Conservation (phyloP, 2,329 filamentous ascomycete species). For the Pseudocercospora musae region DNA sequence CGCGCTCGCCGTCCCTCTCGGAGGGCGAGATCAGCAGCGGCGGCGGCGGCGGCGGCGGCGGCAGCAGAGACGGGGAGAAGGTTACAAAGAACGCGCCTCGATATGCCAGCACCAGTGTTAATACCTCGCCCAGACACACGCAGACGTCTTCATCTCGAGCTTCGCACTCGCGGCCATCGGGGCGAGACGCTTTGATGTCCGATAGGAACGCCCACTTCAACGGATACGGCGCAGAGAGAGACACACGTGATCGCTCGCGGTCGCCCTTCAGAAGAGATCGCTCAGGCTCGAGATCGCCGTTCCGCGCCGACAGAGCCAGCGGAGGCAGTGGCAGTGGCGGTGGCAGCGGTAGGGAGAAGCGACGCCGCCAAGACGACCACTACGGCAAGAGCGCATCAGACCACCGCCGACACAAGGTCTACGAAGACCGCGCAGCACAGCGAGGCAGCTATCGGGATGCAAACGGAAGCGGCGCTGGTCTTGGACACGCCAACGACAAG, state of each 20-base stretch:
- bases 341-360: slow-evolving; percentile 56
- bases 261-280: slow-evolving; percentile 54
- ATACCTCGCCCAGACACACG: slow-evolving; percentile 77
- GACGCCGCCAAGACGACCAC: slow-evolving; percentile 62
- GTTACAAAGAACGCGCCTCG: slow-evolving; percentile 69
- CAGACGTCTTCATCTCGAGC: slow-evolving; percentile 35
- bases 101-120: slow-evolving; percentile 78
- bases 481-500: slow-evolving; percentile 22
- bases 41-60: slow-evolving; percentile 54
- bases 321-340: slow-evolving; percentile 36
- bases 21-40: slow-evolving; percentile 69
- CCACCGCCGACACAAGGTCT: slow-evolving; percentile 58
- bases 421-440: slow-evolving; percentile 52
- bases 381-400: slow-evolving; percentile 52
- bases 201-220: slow-evolving; percentile 28
- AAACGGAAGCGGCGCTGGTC: background rate
- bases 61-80: slow-evolving; percentile 68
- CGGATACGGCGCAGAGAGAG: slow-evolving; percentile 36
- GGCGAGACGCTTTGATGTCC: slow-evolving; percentile 18
- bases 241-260: slow-evolving; percentile 36
- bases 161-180: slow-evolving; percentile 19
- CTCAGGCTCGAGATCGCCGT: slow-evolving; percentile 32
- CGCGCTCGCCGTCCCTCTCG: slow-evolving; percentile 66
- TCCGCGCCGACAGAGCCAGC: slow-evolving; percentile 23
- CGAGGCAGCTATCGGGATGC: slow-evolving; percentile 36